Base-by-base conservation (phyloP, 306 rosid genomes). In the Leucaena leucocephala region DNA sequence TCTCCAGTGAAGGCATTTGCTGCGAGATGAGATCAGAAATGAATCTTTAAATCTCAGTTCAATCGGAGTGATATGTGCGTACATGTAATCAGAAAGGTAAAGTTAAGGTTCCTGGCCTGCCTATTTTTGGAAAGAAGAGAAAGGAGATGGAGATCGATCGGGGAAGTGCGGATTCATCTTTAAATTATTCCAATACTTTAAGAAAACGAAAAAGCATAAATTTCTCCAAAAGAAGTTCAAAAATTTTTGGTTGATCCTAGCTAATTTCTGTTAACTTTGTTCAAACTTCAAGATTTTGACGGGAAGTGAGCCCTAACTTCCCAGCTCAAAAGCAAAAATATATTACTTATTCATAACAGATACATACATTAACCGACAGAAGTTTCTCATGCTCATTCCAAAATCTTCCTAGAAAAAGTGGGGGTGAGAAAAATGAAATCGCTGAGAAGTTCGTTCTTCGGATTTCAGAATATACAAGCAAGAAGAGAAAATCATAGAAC, bases 1-100 rank as follows among this genome's bases (percentile, higher is more conserved):
- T 89, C 75, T 91, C 97, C 79, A 93, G 59, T 17, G 59, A 81
- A 61, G 88, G 76, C 92, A 93, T 91, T 85, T 95, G 97, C 99
- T 95, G 96, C 45, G 44, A 71, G 36, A 13, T 13, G 17, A 61
- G 8, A 76, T 78, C 5, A 78, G 72, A 64, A 6, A 27, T 35
- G 40, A 10, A 35, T 63, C 68, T 34, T 35, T 64, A 22, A 46
- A 44, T 22, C 39, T 13, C 39, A 22, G 34, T 13, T 2, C 2
- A 59, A 67, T 81, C 22, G 2, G 34, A 39, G 57, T 35, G 1
- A 59, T 35, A n/a, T 36, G 27, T 27, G 27, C 27, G 1, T 27
- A 59, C 17, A 59, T 13, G 12, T 36, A 9, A 36, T 50, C 65
- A 52, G 49, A 72, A 54, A n/a, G 64, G 76, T 17, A 72, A 38